phyloP scores from a whole-genome alignment of 2,329 filamentous ascomycete species.

The Trichoderma cornu-damae region DNA sequence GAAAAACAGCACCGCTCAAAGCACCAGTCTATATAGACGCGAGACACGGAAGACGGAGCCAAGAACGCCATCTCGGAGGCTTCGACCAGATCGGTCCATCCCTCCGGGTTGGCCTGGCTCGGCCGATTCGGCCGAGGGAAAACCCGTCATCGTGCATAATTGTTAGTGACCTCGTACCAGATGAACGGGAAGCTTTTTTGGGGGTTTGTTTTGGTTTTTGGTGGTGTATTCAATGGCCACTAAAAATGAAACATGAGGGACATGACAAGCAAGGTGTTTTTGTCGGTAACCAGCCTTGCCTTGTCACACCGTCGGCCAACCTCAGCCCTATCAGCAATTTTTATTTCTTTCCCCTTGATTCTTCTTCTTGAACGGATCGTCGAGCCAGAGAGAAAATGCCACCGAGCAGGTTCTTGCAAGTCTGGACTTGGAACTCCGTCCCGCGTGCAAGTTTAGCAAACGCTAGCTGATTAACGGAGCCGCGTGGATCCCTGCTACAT shows the following conservation, averaged over 20 bases:
- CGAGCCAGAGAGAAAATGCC: background rate
- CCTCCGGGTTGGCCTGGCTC: conserved; percentile 6
- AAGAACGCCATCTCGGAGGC: conserved; percentile 13
- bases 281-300: background rate
- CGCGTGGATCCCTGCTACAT: background rate
- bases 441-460: background rate
- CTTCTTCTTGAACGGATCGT: background rate
- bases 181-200: background rate
- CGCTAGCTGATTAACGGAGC: background rate
- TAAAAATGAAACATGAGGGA: conserved; percentile 1
- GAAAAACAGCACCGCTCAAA: background rate
- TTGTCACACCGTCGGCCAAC: background rate
- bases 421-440: background rate
- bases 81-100: conserved; percentile 16
- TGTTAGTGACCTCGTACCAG: background rate
- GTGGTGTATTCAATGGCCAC: background rate
- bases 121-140: conserved; percentile 9
- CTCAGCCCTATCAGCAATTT: background rate
- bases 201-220: conserved; percentile 7
- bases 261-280: background rate
- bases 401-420: background rate
- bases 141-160: conserved; percentile 13
- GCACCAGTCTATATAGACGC: background rate
- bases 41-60: background rate
- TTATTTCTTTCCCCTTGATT: background rate